A percentile compares a stretch with the other conserved stretches of the same genome.
These are phyloP conservation scores for Hygrocybe coccinea DNA, from an alignment of 768 basidiomycete genomes.

Conservation along the genomic window DNA sequence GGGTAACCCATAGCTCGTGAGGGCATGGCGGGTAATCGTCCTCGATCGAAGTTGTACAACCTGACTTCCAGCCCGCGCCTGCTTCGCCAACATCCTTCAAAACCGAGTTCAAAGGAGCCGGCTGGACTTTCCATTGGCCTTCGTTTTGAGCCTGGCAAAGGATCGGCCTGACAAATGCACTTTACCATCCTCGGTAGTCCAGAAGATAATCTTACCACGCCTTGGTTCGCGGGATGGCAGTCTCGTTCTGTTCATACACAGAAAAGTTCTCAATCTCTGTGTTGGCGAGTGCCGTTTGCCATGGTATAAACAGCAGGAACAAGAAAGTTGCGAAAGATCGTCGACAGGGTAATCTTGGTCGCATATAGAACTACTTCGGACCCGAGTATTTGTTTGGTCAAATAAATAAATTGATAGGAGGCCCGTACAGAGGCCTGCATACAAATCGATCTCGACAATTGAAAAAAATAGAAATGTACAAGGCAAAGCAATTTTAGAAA, in stretches of 20 bases:
- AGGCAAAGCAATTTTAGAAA: neutral
- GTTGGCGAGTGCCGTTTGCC: conserved; percentile 37
- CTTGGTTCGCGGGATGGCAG: conserved; percentile 16
- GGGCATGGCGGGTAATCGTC: conserved; percentile 24
- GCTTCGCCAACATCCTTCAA: conserved; percentile 32
- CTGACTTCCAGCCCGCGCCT: neutral
- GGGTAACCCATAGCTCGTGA: conserved; percentile 45
- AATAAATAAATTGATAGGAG: neutral
- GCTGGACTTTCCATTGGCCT: conserved; percentile 35
- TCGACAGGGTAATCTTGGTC: neutral
- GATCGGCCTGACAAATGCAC: conserved; percentile 33
- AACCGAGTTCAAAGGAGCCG: conserved; percentile 39
- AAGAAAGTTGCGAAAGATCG: neutral
- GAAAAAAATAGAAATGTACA: neutral
- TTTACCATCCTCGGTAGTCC: neutral
- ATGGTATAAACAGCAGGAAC: neutral
- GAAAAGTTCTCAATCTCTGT: conserved; percentile 56
- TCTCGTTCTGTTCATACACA: conserved; percentile 18
- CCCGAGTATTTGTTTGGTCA: neutral
- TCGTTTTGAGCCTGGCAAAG: conserved; percentile 32
- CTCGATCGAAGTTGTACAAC: conserved; percentile 2
- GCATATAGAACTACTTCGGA: too few relatives aligned
- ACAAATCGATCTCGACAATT: neutral
- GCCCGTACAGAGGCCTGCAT: too few relatives aligned
- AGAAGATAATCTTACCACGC: conserved; percentile 26